These are phyloP conservation scores for Truncatella angustata DNA, from an alignment of 2,329 filamentous ascomycete species.

Conservation along the genomic window DNA sequence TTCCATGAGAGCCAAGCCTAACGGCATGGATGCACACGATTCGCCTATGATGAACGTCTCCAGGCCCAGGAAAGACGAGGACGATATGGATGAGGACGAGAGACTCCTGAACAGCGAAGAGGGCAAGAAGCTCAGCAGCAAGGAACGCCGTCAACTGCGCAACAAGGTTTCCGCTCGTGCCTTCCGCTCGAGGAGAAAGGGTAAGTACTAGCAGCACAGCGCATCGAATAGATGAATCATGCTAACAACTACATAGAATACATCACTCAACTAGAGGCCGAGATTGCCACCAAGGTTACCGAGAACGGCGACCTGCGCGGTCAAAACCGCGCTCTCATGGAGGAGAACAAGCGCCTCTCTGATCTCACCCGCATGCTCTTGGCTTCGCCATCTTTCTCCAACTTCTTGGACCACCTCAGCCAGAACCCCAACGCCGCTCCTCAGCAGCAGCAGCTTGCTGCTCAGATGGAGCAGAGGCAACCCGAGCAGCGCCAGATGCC, in stretches of 20 bases:
- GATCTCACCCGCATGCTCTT: constrained; percentile 81
- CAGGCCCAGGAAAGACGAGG: constrained; percentile 85
- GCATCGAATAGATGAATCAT: constrained; percentile 2
- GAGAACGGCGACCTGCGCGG: constrained; percentile 78
- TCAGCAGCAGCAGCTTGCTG: constrained; percentile 38
- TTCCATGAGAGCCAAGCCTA: constrained; percentile 79
- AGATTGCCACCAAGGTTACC: constrained; percentile 79
- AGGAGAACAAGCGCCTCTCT: constrained; percentile 80
- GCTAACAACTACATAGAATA: constrained; percentile 75
- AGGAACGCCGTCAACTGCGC: constrained; percentile 92
- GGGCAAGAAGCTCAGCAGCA: constrained; percentile 98
- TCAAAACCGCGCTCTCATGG: constrained; percentile 77
- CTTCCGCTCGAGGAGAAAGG: constrained; percentile 97
- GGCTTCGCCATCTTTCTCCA: constrained; percentile 77
- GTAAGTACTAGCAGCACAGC: constrained; percentile 41
- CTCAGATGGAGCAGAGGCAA: constrained; percentile 37
- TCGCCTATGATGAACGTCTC: constrained; percentile 63
- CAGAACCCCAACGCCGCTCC: constrained; percentile 50
- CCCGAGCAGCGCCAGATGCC: constrained; percentile 50
- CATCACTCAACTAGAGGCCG: constrained; percentile 88
- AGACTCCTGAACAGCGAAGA: constrained; percentile 91
- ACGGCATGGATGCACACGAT: constrained; percentile 51
- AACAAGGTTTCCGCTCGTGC: constrained; percentile 98
- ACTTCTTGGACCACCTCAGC: constrained; percentile 72
- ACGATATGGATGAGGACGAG: constrained; percentile 99